Evolutionary conservation across 1,284 basidiomycete species (phyloP), one percentile per base, ranked within the genome.

Genomic region (Melampsora americana): DNA sequence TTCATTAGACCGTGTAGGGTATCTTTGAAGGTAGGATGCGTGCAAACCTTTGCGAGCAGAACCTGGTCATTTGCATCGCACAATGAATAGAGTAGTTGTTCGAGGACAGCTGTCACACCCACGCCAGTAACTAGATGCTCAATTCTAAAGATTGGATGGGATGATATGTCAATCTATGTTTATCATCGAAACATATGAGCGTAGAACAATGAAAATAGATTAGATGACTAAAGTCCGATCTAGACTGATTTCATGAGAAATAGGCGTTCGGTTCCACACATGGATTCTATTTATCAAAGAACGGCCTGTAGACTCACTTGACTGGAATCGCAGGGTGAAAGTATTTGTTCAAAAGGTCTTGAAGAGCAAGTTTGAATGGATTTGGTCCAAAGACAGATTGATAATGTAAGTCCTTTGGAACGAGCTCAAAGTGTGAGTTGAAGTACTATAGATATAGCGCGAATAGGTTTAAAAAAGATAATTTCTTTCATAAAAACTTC

Each of bases 11-110:
- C 48, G 39, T n/a, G 44, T 0, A 48, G 9, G 30, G 32, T 26
- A 32, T 42, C 11, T 48, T 62, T 23, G 1, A 53, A 3, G 11
- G 42, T 0, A 62, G 1, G 0, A n/a, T 44, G n/a, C 16, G n/a
- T 16, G n/a, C 26, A 50, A 30, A 72, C 70, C 70, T 72, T 64
- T 39, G 70, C 61, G 23, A 72, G 32, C 20, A 72, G 50, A 23
- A 53, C 62, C 18, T 26, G 59, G 20, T 72, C 70, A n/a, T 30
- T 60, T 35, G 46, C 46, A 23, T 72, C 62, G 48, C 70, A 72
- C 18, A 72, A 30, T 35, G 23, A 46, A 39, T 72, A 72, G 7
- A 72, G 44, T 64, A 72, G 64, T 50, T 72, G 70, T 20, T 42
- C 42, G 6, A 72, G 44, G 16, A 65, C 44, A 46, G 61, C 60